phyloP scores from a whole-genome alignment of 371 early-diverging fungal species.

The Phascolomyces articulosus region DNA sequence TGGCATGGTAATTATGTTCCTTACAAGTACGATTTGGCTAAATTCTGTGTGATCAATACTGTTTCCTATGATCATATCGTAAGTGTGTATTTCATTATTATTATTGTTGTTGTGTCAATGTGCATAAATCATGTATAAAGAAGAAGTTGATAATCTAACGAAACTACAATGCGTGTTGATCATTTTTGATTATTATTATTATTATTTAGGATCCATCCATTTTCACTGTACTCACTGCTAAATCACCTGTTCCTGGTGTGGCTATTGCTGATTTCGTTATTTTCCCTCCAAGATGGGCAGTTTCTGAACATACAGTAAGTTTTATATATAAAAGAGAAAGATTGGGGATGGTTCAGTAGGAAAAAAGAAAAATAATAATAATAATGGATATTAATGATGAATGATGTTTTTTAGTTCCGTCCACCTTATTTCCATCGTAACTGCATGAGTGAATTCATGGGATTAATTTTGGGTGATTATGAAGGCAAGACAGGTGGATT shows the following conservation, averaged over 20 bases:
- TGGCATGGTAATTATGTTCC: conserved; percentile 99
- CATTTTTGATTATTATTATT: neutral
- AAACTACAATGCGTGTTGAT: too few relatives aligned
- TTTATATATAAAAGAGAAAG: too few relatives aligned
- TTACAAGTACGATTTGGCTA: conserved; percentile 90
- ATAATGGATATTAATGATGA: neutral
- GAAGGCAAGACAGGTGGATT: conserved; percentile 95
- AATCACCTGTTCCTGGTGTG: conserved; percentile 85
- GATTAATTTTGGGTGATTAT: conserved; percentile 88
- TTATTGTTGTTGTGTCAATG: too few relatives aligned
- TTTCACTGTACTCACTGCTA: conserved; percentile 93
- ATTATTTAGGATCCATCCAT: conserved; percentile 90
- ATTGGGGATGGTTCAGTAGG: neutral
- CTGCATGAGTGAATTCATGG: conserved; percentile 97
- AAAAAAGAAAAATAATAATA: too few relatives aligned
- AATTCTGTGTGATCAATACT: conserved; percentile 87
- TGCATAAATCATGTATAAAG: too few relatives aligned
- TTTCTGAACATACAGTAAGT: conserved; percentile 82
- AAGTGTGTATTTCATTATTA: conserved; percentile 20
- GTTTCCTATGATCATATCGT: conserved; percentile 91
- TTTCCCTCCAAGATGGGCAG: conserved; percentile 97
- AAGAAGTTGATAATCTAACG: too few relatives aligned
- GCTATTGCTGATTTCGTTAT: conserved; percentile 97
- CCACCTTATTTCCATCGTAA: conserved; percentile 97
- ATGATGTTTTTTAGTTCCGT: conserved; percentile 62